Base-by-base conservation (phyloP, 208 protist genomes). In the Acanthamoeba royreba region DNA sequence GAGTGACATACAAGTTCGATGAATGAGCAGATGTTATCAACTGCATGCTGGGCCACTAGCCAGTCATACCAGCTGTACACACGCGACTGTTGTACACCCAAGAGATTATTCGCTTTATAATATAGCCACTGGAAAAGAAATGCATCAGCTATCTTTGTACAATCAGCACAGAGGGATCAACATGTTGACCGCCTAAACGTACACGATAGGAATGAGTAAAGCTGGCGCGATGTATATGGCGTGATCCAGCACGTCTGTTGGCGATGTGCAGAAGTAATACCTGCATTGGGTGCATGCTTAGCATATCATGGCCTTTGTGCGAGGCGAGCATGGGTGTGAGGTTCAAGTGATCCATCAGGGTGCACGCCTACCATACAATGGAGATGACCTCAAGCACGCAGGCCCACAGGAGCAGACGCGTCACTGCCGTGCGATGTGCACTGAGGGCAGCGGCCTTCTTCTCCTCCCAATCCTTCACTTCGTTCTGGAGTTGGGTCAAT, bases 11-110 rank as follows among this genome's bases (percentile, higher is more conserved):
- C n/a, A n/a, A n/a, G n/a, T n/a, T n/a, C n/a, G n/a, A n/a, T n/a
- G n/a, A n/a, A n/a, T n/a, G n/a, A n/a, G n/a, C n/a, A n/a, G n/a
- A n/a, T n/a, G n/a, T 83, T n/a, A 19, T 28, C 72, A 46, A n/a
- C 5, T 0, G 7, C 72, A 53, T 35, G 4, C 45, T 25, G 72
- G 9, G 72, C 4, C 33, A 38, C 28, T 4, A 4, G 17, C 8
- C 13, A 4, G 7, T 33, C 81, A 49, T 8, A 89, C 81, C 81
- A 7, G 53, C 81, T 28, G 42, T 89, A 38, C 81, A 66, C 17
- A 89, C 63, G n/a, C 53, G n/a, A 40, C 17, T 58, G 35, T 89
- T 89, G 53, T 89, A 89, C 38, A 69, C 19, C 46, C 53, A 89
- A 17, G 81, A 89, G 13, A 89, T 89, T 33, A 40, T 42, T 66